phyloP scores from a whole-genome alignment of 305 asterid genomes.

The Petunia hybrid region DNA sequence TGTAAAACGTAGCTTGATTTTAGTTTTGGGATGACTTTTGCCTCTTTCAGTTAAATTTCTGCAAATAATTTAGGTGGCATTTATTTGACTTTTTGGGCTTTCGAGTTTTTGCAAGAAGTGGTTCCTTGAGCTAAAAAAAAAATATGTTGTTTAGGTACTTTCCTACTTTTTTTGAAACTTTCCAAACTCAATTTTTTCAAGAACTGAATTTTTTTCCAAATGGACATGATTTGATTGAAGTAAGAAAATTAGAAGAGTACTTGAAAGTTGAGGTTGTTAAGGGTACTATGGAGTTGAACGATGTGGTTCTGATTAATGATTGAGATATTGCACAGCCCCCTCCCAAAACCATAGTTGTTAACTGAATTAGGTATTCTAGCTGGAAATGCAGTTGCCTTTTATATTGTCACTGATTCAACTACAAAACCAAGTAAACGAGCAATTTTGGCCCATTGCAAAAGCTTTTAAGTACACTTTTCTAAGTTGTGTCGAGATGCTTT shows the following conservation, averaged over 20 bases:
- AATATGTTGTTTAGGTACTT: background rate
- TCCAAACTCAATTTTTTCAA: too few species aligned
- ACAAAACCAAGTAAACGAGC: background rate
- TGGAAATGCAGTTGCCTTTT: background rate
- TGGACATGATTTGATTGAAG: too few species aligned
- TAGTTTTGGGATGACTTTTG: background rate
- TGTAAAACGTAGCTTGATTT: too few species aligned
- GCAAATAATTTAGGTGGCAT: background rate
- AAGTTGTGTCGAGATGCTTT: constrained; percentile 5
- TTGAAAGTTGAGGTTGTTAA: too few species aligned
- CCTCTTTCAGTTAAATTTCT: background rate
- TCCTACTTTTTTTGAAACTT: too few species aligned
- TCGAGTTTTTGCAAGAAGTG: background rate
- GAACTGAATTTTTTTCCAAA: too few species aligned
- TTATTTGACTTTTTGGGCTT: background rate
- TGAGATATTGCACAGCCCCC: too few species aligned
- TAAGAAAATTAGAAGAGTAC: too few species aligned
- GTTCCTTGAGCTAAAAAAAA: background rate
- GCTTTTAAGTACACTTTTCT: background rate
- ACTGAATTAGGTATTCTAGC: background rate
- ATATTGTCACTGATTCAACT: background rate
- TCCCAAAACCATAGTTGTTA: too few species aligned
- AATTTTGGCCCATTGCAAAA: background rate
- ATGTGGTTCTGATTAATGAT: too few species aligned
- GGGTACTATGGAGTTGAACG: too few species aligned